These are phyloP conservation scores for Mycena haematopus DNA, from an alignment of 768 basidiomycete genomes.

Conservation along the genomic window DNA sequence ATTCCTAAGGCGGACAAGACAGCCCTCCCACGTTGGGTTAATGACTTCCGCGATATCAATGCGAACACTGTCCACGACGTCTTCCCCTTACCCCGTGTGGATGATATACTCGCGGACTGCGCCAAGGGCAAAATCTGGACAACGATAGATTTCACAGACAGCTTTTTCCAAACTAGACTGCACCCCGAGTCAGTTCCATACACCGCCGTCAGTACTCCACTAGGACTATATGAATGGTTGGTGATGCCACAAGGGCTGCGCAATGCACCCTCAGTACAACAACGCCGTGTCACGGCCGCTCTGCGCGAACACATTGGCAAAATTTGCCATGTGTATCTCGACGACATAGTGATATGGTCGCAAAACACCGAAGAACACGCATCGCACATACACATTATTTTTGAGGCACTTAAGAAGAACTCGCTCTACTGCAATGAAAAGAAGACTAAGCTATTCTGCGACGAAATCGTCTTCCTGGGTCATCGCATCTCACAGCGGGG, in stretches of 20 bases:
- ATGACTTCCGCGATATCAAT: constrained; percentile 37
- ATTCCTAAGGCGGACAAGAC: constrained; percentile 39
- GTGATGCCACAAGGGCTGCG: constrained; percentile 48
- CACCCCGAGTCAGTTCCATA: constrained; percentile 33
- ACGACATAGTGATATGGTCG: constrained; percentile 55
- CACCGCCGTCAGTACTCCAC: constrained; percentile 44
- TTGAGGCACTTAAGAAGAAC: constrained; percentile 29
- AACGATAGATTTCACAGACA: constrained; percentile 47
- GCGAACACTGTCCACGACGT: constrained; percentile 32
- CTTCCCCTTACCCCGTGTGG: constrained; percentile 35
- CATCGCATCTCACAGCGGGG: not conserved
- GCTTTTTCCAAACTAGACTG: constrained; percentile 45
- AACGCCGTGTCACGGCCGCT: constrained; percentile 40
- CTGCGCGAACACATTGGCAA: constrained; percentile 42
- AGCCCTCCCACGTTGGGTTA: constrained; percentile 34
- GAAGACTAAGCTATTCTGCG: constrained; percentile 23
- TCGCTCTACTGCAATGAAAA: constrained; percentile 34
- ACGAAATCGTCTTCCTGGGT: not conserved
- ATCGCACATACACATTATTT: constrained; percentile 29
- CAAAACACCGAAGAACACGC: constrained; percentile 42
- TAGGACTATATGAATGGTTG: constrained; percentile 46
- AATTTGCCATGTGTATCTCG: constrained; percentile 52
- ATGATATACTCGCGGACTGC: constrained; percentile 41
- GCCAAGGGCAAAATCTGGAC: constrained; percentile 43
- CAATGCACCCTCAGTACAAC: constrained; percentile 45